These are phyloP conservation scores for Malus asiatica DNA, from an alignment of 306 rosid genomes.

Conservation along the genomic window DNA sequence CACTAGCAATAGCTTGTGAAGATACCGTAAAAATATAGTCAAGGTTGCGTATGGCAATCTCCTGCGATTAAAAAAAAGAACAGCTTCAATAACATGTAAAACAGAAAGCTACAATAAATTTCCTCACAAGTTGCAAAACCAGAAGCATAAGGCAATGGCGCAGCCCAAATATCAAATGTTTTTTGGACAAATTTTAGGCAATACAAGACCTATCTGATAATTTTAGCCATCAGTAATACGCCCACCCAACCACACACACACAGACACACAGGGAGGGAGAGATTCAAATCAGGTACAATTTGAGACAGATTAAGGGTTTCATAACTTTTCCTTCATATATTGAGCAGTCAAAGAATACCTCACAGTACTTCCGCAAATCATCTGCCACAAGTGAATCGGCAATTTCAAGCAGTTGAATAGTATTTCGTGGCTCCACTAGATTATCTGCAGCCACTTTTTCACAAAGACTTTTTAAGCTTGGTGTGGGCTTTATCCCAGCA, in stretches of 20 bases:
- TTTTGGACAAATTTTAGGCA: background rate
- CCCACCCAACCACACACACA: background rate
- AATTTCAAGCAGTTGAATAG: constrained; percentile 78
- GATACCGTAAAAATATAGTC: constrained; percentile 72
- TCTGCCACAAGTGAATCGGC: constrained; percentile 79
- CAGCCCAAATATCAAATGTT: background rate
- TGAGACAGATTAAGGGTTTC: background rate
- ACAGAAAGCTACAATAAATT: background rate
- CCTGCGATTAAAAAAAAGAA: constrained; percentile 40
- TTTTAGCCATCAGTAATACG: background rate
- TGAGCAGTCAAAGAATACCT: constrained; percentile 41
- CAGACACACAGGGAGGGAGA: background rate
- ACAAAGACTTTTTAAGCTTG: constrained; percentile 81
- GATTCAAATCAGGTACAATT: background rate
- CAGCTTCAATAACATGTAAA: background rate
- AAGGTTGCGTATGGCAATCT: constrained; percentile 75
- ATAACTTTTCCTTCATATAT: background rate
- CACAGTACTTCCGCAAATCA: constrained; percentile 75
- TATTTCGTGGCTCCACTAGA: constrained; percentile 93
- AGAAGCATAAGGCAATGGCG: background rate
- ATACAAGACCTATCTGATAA: background rate
- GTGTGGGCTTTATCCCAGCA: constrained; percentile 32
- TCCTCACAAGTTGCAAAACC: background rate
- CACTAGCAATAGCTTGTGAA: constrained; percentile 57
- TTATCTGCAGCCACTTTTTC: constrained; percentile 80